A percentile compares a stretch with the other conserved stretches of the same genome.
Evolutionary conservation across 805 yeast species (phyloP).

Genomic region (Wickerhamomyces chaumierensis): DNA sequence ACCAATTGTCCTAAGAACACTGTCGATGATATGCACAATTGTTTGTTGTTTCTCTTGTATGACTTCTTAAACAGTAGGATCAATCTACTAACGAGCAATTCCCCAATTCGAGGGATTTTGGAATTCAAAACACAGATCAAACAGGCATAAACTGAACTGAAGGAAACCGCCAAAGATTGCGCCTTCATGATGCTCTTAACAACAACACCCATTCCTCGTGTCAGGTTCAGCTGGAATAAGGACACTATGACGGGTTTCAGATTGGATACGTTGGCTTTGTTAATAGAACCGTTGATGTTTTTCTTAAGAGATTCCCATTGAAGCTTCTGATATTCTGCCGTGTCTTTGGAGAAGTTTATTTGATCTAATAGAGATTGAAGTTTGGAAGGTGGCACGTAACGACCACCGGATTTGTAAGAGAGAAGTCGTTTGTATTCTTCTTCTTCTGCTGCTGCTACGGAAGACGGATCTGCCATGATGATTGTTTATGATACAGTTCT

Average conservation of each 20-base stretch:
- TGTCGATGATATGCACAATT: constrained; percentile 29
- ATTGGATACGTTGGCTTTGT: constrained; percentile 33
- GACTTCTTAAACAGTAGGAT: constrained; percentile 47
- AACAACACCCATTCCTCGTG: constrained; percentile 50
- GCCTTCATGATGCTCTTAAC: constrained; percentile 46
- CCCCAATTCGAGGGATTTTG: constrained; percentile 60
- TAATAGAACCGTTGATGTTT: constrained; percentile 35
- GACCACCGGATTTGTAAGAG: constrained; percentile 30
- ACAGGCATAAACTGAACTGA: constrained; percentile 43
- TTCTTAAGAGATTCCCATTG: constrained; percentile 47
- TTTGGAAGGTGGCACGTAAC: constrained; percentile 44
- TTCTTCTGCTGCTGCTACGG: too few species aligned
- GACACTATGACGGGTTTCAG: constrained; percentile 35
- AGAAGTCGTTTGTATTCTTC: constrained; percentile 27
- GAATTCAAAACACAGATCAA: constrained; percentile 51
- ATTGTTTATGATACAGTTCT: too few species aligned
- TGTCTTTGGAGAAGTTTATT: constrained; percentile 18
- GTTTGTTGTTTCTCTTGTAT: constrained; percentile 35
- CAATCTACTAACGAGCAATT: constrained; percentile 38
- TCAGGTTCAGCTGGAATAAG: constrained; percentile 45
- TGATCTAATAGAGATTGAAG: constrained; percentile 31
- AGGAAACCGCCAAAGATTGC: constrained; percentile 29
- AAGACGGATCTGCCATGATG: too few species aligned
- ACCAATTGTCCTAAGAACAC: constrained; percentile 51
- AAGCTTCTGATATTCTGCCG: constrained; percentile 35